Percentiles rank a stretch among this genome's conserved stretches.
Evolutionary conservation across 139 green algal species (phyloP).

Genomic region (Medakamo hakoo): DNA sequence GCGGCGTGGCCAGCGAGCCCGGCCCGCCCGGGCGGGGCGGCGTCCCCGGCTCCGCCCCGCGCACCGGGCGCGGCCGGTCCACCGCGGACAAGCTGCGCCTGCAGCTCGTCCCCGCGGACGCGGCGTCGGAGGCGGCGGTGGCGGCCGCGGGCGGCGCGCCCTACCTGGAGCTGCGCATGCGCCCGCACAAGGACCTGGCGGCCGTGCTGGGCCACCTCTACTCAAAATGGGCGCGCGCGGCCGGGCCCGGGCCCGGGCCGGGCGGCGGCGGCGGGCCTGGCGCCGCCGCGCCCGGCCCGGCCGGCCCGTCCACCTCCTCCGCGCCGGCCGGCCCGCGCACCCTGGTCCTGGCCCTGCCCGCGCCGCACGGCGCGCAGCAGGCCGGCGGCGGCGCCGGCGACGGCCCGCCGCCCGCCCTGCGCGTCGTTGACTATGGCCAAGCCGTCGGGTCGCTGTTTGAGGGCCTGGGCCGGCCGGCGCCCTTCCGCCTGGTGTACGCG

Average conservation of each 20-base stretch:
- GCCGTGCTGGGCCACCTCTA: background rate
- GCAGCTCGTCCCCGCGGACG: background rate
- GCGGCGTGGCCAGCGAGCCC: no score
- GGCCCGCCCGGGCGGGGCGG: no score
- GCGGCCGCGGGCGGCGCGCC: no score
- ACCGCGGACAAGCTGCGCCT: background rate
- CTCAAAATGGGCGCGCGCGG: background rate
- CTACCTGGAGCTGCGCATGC: background rate
- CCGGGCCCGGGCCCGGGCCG: no score
- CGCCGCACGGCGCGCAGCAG: no score
- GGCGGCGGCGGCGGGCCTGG: background rate
- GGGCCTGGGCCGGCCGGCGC: background rate
- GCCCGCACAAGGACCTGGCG: background rate
- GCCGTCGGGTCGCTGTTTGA: background rate
- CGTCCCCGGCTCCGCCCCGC: background rate
- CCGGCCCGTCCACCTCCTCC: background rate
- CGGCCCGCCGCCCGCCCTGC: no score
- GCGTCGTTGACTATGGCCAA: background rate
- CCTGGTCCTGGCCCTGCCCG: no score
- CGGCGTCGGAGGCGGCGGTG: background rate
- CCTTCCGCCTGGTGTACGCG: background rate
- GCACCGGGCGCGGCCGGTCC: no score
- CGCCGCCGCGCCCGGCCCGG: no score
- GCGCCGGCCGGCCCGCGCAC: no score
- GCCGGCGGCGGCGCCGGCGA: no score